A percentile compares a stretch with the other conserved stretches of the same genome.
phyloP scores from a whole-genome alignment of 305 asterid species.

The Andrographis paniculata region DNA sequence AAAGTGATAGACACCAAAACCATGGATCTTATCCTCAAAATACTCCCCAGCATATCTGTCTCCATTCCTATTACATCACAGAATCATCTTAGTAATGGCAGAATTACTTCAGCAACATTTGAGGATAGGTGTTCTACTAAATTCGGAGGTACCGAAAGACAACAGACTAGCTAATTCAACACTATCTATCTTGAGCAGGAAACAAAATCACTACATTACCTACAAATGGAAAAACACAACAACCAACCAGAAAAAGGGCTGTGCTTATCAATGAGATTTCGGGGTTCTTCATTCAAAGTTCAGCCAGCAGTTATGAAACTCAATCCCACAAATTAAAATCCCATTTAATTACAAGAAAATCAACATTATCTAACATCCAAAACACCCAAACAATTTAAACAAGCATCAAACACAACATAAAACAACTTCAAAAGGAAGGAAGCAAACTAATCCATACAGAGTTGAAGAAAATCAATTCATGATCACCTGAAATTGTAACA shows the following conservation, averaged over 20 bases:
- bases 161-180: too few relatives aligned
- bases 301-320: background rate
- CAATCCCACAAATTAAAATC: too few relatives aligned
- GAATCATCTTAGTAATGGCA: background rate
- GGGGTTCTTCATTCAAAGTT: too few relatives aligned
- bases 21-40: conserved; percentile 60
- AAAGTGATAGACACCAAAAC: conserved; percentile 55
- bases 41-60: conserved; percentile 54
- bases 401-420: background rate
- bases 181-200: too few relatives aligned
- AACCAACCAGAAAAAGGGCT: too few relatives aligned
- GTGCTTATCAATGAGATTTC: too few relatives aligned
- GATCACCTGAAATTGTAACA: conserved; percentile 61
- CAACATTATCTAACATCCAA: too few relatives aligned
- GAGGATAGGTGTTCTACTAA: too few relatives aligned
- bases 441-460: background rate
- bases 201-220: too few relatives aligned
- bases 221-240: too few relatives aligned
- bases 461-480: background rate
- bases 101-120: background rate
- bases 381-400: too few relatives aligned
- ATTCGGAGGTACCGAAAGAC: too few relatives aligned
- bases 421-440: background rate
- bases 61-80: conserved; percentile 33
- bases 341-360: background rate